Percentiles rank a stretch among this genome's conserved stretches.
phyloP scores from a whole-genome alignment of 306 rosid genomes.

The Prunus salicina region DNA sequence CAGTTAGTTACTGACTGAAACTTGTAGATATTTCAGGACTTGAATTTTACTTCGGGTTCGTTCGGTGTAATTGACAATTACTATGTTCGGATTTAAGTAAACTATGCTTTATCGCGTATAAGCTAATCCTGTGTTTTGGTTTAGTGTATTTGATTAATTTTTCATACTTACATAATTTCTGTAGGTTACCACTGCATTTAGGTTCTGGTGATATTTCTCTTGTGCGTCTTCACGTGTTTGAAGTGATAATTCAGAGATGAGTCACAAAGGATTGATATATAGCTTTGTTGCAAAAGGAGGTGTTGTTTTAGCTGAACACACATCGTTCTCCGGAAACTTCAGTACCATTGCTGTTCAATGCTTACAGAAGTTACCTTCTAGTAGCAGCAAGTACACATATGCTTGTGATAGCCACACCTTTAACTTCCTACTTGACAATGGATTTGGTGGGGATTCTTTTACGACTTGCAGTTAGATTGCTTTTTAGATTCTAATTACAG shows the following conservation, averaged over 20 bases:
- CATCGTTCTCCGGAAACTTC: slow-evolving; percentile 83
- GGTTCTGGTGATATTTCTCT: slow-evolving; percentile 22
- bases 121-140: neutral
- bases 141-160: neutral
- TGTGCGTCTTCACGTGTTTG: slow-evolving; percentile 14
- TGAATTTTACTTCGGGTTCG: neutral
- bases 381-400: slow-evolving; percentile 89
- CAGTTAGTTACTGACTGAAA: neutral
- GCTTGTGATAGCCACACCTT: slow-evolving; percentile 94
- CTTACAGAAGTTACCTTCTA: slow-evolving; percentile 79
- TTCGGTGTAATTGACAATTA: neutral
- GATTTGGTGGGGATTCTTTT: slow-evolving; percentile 58
- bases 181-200: slow-evolving; percentile 25
- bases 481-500: slow-evolving; percentile 7
- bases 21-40: neutral
- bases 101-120: neutral
- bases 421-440: slow-evolving; percentile 81
- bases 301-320: slow-evolving; percentile 89
- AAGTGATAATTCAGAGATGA: slow-evolving; percentile 47
- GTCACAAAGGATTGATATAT: slow-evolving; percentile 83
- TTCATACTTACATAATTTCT: slow-evolving; percentile 8
- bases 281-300: slow-evolving; percentile 95
- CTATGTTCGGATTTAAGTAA: neutral
- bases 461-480: neutral
- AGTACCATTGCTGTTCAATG: slow-evolving; percentile 98